Percentiles rank a stretch among this genome's conserved stretches.
These are phyloP conservation scores for Carallia brachiata DNA, from an alignment of 345 rosid genomes.

Conservation along the genomic window DNA sequence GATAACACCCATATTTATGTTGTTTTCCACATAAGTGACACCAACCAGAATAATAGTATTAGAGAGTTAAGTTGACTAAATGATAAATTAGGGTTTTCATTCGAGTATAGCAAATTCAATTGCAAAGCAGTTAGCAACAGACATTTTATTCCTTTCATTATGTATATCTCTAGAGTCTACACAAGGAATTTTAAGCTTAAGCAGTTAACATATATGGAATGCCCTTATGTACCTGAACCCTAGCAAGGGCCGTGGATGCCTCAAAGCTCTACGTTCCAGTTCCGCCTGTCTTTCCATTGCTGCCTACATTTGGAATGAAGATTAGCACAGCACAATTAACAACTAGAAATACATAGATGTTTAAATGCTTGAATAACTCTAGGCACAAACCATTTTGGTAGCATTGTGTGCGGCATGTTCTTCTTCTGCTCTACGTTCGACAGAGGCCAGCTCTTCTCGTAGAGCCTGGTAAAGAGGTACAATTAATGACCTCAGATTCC, in stretches of 20 bases:
- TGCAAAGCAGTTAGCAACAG: not conserved
- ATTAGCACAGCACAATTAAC: constrained; percentile 12
- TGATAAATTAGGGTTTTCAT: not conserved
- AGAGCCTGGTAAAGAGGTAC: constrained; percentile 56
- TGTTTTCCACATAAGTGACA: not conserved
- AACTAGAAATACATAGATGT: constrained; percentile 5
- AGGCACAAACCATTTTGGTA: constrained; percentile 73
- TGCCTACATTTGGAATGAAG: constrained; percentile 51
- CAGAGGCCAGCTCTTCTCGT: constrained; percentile 93
- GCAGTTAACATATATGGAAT: constrained; percentile 11
- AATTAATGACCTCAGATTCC: constrained; percentile 19
- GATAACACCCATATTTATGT: not conserved
- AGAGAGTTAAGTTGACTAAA: not conserved
- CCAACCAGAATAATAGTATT: not conserved
- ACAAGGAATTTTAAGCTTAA: not conserved
- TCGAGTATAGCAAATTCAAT: not conserved
- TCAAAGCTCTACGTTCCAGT: constrained; percentile 90
- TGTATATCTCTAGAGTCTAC: not conserved
- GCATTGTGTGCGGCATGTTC: constrained; percentile 89
- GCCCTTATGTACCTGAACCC: constrained; percentile 70
- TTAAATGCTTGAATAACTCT: constrained; percentile 16
- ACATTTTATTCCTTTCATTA: not conserved
- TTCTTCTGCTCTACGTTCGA: constrained; percentile 93
- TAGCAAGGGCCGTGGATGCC: constrained; percentile 90
- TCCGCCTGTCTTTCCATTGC: constrained; percentile 97